These are phyloP conservation scores for Podaxis sp. DNA, from an alignment of 768 basidiomycete species.

Conservation along the genomic window DNA sequence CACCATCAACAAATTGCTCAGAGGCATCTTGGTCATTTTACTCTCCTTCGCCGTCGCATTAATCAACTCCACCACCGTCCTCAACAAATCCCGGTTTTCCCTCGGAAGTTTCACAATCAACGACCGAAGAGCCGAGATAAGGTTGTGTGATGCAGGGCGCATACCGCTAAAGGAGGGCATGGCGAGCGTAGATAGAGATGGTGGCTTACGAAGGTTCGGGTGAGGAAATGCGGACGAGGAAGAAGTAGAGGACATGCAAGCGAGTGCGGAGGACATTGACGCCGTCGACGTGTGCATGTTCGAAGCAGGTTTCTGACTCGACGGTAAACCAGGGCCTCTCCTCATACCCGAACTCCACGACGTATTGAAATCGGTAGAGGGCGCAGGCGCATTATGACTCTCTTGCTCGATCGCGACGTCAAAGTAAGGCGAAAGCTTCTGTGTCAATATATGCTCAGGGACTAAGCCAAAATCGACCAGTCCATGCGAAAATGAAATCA, in stretches of 20 bases:
- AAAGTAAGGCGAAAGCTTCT: conserved; percentile 67
- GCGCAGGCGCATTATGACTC: conserved; percentile 35
- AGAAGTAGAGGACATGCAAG: not conserved
- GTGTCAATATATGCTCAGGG: conserved; percentile 83
- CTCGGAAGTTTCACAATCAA: conserved; percentile 69
- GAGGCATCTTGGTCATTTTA: conserved; percentile 86
- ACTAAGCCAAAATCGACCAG: conserved; percentile 43
- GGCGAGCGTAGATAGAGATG: conserved; percentile 76
- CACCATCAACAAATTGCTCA: conserved; percentile 84
- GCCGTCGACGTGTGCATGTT: conserved; percentile 19
- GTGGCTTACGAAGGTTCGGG: conserved; percentile 60
- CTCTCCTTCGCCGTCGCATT: conserved; percentile 65
- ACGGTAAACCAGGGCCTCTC: conserved; percentile 29
- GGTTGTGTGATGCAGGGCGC: conserved; percentile 57
- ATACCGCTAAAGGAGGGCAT: conserved; percentile 64
- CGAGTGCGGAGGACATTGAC: not conserved
- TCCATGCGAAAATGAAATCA: conserved; percentile 1
- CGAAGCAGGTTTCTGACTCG: conserved; percentile 34
- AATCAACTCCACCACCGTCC: conserved; percentile 80
- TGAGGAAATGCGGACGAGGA: not conserved
- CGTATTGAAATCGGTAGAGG: not conserved
- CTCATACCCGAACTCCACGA: conserved; percentile 17
- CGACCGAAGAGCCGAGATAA: conserved; percentile 56
- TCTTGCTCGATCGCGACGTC: conserved; percentile 72
- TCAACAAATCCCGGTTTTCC: conserved; percentile 83